These are phyloP conservation scores for Fragaria ananassa DNA, from an alignment of 306 rosid species.

Conservation along the genomic window DNA sequence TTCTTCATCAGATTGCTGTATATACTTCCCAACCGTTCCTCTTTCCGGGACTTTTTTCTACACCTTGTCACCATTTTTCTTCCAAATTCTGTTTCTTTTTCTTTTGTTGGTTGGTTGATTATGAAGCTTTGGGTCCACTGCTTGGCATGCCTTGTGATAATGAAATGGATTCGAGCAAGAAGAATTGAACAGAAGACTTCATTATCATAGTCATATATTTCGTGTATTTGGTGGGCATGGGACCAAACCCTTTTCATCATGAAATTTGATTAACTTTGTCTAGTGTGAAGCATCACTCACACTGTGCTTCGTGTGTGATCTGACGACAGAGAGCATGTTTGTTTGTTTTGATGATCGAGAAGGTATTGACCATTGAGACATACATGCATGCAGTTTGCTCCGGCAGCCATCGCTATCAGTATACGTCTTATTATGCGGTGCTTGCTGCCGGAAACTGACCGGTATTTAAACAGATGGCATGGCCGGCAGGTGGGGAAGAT, in stretches of 20 bases:
- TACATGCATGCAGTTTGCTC: too few relatives aligned
- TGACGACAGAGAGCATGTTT: conserved; percentile 25
- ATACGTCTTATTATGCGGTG: too few relatives aligned
- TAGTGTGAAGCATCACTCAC: conserved; percentile 29
- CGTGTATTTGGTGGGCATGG: conserved; percentile 22
- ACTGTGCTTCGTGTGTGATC: conserved; percentile 28
- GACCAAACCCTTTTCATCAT: conserved; percentile 37
- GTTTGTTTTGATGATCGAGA: neutral
- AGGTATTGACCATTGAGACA: too few relatives aligned
- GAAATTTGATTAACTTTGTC: conserved; percentile 39
- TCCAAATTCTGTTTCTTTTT: conserved; percentile 26
- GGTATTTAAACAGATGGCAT: neutral
- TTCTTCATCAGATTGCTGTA: neutral
- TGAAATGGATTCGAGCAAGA: conserved; percentile 7
- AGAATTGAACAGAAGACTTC: neutral
- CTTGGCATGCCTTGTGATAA: conserved; percentile 41
- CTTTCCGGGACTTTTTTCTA: conserved; percentile 27
- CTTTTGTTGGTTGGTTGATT: conserved; percentile 31
- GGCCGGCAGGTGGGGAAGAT: conserved; percentile 7
- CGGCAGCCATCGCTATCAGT: too few relatives aligned
- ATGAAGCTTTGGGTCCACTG: conserved; percentile 40
- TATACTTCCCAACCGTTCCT: conserved; percentile 53
- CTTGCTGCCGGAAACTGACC: conserved; percentile 9
- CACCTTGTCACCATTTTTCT: conserved; percentile 33
- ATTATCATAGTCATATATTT: neutral